Evolutionary conservation across 371 early-diverging fungal genomes (phyloP), one percentile per base, ranked within the genome.

Genomic region (Haplosporangium sp.): DNA sequence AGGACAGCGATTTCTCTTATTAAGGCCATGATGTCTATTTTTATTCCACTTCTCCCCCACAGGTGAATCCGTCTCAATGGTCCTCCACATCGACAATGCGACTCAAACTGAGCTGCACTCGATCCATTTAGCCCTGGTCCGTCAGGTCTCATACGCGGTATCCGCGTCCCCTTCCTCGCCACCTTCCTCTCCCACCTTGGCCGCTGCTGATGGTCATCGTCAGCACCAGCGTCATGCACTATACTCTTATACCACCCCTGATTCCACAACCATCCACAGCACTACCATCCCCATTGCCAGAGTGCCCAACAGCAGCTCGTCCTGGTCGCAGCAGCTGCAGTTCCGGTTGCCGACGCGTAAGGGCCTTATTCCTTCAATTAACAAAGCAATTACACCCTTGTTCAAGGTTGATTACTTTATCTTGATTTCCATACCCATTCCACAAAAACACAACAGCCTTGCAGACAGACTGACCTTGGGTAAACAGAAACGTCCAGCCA

Each of bases 291-390:
- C 76, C 37, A 43, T 70, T 42, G 65, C 70, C 54, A 63, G 29
- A 42, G 36, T 40, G 29, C 47, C 58, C n/a, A 76, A 76, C 55
- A 55, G 46, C 41, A 18, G 54, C n/a, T 52, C 56, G 12, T 41
- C 70, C 18, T 77, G 77, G 77, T 46, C 51, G 3, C 71, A 77
- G 43, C 71, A 66, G 29, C 54, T 77, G n/a, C 76, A 76, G 21
- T 55, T 70, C 59, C 48, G 56, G 12, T 11, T 76, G 20, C 71
- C 76, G 0, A 12, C 50, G 14, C 37, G 58, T 38, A 36, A 58
- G 5, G 55, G 41, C 36, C 50, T 76, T 12, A 38, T 76, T 6
- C 76, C 76, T 1, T 61, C 76, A 20, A 67, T 70, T 12, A 47
- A 53, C 47, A n/a, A 13, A 1, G 12, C 66, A 14, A 54, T 76